Evolutionary conservation across 371 early-diverging fungal species (phyloP).

Genomic region (Mortierella sp.): DNA sequence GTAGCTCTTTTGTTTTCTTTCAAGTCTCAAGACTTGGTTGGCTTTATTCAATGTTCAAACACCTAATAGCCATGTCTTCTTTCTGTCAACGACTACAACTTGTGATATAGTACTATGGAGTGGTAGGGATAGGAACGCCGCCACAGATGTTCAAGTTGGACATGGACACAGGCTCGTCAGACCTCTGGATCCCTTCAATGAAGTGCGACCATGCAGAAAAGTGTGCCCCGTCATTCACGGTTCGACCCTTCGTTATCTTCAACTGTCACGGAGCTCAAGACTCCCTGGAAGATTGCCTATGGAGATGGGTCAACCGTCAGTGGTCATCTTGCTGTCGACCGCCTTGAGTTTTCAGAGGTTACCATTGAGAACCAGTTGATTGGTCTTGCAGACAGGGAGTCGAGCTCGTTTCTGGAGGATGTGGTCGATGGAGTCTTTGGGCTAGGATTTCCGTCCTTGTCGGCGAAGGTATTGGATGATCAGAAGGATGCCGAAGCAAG

Average conservation of each 20-base stretch:
- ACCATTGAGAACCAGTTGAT: conserved; percentile 55
- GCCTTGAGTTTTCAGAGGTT: conserved; percentile 61
- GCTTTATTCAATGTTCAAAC: neutral
- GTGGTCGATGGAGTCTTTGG: conserved; percentile 72
- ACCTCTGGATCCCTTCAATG: conserved; percentile 65
- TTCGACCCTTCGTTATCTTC: conserved; percentile 38
- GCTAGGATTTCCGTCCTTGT: conserved; percentile 61
- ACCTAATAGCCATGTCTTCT: neutral
- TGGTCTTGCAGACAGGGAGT: conserved; percentile 56
- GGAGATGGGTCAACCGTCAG: conserved; percentile 67
- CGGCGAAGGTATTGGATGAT: conserved; percentile 36
- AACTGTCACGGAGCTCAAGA: conserved; percentile 28
- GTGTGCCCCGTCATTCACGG: conserved; percentile 24
- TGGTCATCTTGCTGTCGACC: conserved; percentile 61
- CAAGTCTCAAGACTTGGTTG: too few relatives aligned
- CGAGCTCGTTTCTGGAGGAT: conserved; percentile 57
- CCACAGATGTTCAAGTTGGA: conserved; percentile 66
- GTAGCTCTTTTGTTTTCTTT: conserved; percentile 9
- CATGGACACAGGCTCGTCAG: conserved; percentile 71
- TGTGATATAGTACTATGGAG: conserved; percentile 61
- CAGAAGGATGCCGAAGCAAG: neutral
- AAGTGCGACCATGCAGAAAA: conserved; percentile 45
- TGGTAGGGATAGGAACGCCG: conserved; percentile 67
- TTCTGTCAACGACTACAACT: neutral
- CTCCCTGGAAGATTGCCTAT: conserved; percentile 60